Base-by-base conservation (phyloP, 495 filamentous ascomycete genomes). In the Trichocladium antarcticum region DNA sequence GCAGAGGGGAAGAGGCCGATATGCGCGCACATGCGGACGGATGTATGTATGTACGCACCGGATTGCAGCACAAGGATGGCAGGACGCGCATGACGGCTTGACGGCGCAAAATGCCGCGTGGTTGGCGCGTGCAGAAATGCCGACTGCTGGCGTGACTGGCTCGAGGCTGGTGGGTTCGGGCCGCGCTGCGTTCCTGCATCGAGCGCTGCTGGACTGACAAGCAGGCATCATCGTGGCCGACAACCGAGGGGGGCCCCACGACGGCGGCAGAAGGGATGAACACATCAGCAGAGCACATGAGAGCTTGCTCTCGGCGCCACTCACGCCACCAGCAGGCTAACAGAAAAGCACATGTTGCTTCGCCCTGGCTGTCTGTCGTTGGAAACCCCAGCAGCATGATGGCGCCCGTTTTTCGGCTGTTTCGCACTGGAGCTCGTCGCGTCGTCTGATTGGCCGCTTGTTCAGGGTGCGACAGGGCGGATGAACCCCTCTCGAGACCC, bases 161-260 rank as follows among this genome's bases (percentile, higher is more conserved):
- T 32, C 31, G 3, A 11, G 31, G 2, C 5, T 2, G 31, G 7
- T 32, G 2, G 5, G 4, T 41, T 27, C 29, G 17, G 39, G 28
- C 15, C 31, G 24, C 7, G 22, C 47, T 42, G 47, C 14, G 48
- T 50, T 16, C 48, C 48, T 50, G 48, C 48, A 49, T 35, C 10
- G 14, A 37, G 31, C 39, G 12, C 32, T 12, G 19, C 12, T 14
- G n/a, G n/a, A 27, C 12, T 20, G 3, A n/a, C 8, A 21, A 47
- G 19, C 38, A 47, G 44, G 44, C 44, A 39, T 21, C 34, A 44
- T 49, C 51, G 51, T 49, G 45, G 51, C 19, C 28, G 24, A n/a
- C 10, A 32, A 32, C 38, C 22, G 19, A 42, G 31, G 44, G n/a
- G n/a, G n/a, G n/a, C n/a, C 37, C 50, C 50, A 47, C 50, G 44